Evolutionary conservation across 2,329 filamentous ascomycete species (phyloP).

Genomic region (Fusarium sp.): DNA sequence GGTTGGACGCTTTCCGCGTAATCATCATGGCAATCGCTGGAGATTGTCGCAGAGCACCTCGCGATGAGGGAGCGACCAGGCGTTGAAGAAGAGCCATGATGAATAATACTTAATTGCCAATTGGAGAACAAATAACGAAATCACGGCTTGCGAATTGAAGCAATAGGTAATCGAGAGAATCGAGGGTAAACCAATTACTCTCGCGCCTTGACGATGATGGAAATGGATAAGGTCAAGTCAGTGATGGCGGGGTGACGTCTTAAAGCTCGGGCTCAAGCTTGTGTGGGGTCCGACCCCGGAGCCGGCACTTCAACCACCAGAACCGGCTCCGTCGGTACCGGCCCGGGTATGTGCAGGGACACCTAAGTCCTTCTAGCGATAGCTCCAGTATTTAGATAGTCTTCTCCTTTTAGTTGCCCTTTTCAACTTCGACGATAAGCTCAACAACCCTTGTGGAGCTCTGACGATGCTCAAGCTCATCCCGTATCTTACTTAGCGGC

Average conservation of each 20-base stretch:
- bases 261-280: conserved; percentile 36
- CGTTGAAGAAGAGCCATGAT: conserved; percentile 54
- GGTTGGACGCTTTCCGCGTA: conserved; percentile 62
- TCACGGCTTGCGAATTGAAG: neutral
- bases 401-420: neutral
- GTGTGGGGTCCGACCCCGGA: conserved; percentile 46
- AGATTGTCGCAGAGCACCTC: conserved; percentile 52
- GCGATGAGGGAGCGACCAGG: conserved; percentile 50
- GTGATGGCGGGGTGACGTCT: conserved; percentile 49
- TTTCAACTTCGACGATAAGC: neutral
- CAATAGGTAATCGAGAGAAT: neutral
- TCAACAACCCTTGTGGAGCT: conserved; percentile 2
- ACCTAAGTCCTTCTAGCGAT: too few species aligned
- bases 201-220: conserved; percentile 8
- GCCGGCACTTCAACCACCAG: conserved; percentile 37
- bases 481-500: conserved; percentile 8
- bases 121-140: neutral
- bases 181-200: conserved; percentile 3
- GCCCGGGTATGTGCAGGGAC: conserved; percentile 3
- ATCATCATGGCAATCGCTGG: conserved; percentile 48
- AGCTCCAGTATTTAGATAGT: neutral
- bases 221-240: conserved; percentile 12
- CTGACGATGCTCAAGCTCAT: conserved; percentile 3
- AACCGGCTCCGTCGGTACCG: conserved; percentile 34
- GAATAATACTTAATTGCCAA: neutral